Conservation (phyloP, 306 rosid species). For the Luffa aegyptiaca region DNA sequence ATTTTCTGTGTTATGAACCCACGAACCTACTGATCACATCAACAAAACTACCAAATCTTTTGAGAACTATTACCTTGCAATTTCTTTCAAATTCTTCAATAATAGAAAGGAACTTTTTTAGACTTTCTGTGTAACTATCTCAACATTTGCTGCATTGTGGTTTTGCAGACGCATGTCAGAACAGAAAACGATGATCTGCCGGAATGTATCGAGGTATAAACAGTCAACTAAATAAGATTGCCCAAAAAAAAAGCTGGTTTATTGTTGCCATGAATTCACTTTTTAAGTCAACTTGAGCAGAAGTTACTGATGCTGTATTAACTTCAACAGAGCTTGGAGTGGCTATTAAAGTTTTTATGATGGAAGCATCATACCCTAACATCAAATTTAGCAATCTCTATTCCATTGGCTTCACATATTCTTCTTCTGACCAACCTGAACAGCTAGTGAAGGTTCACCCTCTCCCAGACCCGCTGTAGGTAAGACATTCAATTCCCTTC, state of each 20-base stretch:
- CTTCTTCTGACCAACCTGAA: neutral
- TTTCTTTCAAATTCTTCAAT: neutral
- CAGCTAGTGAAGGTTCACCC: neutral
- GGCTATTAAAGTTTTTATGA: slow-evolving; percentile 63
- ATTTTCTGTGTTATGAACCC: neutral
- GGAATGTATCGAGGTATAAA: slow-evolving; percentile 69
- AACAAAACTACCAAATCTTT: neutral
- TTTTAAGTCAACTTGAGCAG: neutral
- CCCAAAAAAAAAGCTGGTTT: neutral
- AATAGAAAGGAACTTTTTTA: too few species aligned
- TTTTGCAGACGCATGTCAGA: slow-evolving; percentile 84
- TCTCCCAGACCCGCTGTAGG: neutral
- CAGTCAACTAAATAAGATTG: neutral
- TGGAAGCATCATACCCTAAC: slow-evolving; percentile 4
- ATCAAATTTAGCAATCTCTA: slow-evolving; percentile 10
- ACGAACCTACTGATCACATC: neutral
- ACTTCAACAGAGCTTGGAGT: slow-evolving; percentile 63
- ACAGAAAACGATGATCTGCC: slow-evolving; percentile 57
- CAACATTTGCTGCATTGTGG: slow-evolving; percentile 13
- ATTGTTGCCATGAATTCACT: neutral
- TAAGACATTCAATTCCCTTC: neutral
- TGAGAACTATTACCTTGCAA: neutral
- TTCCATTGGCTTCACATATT: neutral
- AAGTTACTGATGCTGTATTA: slow-evolving; percentile 14
- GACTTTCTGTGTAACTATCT: neutral